Conservation (phyloP, 495 filamentous ascomycete species). For the Penicillium diatomitis region DNA sequence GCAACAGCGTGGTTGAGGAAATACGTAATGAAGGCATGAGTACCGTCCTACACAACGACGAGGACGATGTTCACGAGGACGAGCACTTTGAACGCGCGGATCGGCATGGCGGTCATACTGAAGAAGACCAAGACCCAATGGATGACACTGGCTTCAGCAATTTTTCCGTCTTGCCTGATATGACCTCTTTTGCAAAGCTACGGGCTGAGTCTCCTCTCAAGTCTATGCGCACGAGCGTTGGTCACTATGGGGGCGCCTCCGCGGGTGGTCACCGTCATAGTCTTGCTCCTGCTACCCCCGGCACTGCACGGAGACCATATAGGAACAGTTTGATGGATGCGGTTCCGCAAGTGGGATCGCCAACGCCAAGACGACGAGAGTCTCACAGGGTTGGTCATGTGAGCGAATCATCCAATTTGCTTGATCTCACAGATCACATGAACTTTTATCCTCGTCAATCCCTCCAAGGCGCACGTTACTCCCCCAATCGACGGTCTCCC, state of each 20-base stretch:
- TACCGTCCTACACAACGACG: conserved; percentile 27
- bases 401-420: conserved; percentile 43
- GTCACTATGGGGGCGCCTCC: conserved; percentile 13
- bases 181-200: conserved; percentile 74
- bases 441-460: conserved; percentile 40
- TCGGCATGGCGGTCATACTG: conserved; percentile 16
- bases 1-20: conserved; percentile 32
- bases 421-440: conserved; percentile 83
- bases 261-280: conserved; percentile 11
- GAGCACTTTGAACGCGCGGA: conserved; percentile 10
- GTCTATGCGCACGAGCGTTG: conserved; percentile 26
- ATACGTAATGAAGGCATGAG: conserved; percentile 38
- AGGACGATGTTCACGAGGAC: conserved; percentile 16
- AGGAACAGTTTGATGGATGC: conserved; percentile 26
- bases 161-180: conserved; percentile 80
- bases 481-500: conserved; percentile 37
- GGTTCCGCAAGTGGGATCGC: conserved; percentile 39
- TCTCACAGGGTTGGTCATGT: conserved; percentile 44
- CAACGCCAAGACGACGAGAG: conserved; percentile 51
- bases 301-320: conserved; percentile 22
- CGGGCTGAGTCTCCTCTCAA: conserved; percentile 49
- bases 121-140: conserved; percentile 31
- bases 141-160: conserved; percentile 80
- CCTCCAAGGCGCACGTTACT: conserved; percentile 31
- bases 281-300: conserved; percentile 26